Base-by-base conservation (phyloP, 2,329 filamentous ascomycete genomes). In the Monilinia fructicola region DNA sequence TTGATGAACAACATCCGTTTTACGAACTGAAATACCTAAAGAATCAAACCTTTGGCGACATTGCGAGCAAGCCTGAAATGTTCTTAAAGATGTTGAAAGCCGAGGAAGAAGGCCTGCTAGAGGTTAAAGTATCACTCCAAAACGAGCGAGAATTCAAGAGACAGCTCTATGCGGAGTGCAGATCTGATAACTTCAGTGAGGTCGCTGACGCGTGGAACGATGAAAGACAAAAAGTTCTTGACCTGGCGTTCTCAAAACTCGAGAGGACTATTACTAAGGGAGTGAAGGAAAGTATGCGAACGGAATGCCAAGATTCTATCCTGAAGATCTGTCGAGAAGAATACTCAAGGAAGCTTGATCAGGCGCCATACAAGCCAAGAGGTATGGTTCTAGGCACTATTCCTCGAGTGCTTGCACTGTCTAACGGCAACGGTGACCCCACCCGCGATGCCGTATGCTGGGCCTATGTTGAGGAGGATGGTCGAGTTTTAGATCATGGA, bases 11-110 rank as follows among this genome's bases (percentile, higher is more conserved):
- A 31, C 93, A 98, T 74, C 92, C 93, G 0, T 98, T 96, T 78
- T 98, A 98, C 76, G 95, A 98, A 78, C 92, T 99, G 81, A 97
- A 99, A 78, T 99, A 99, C 73, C 83, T 99, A 26, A 88, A 92
- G 70, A 93, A 95, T 73, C 93, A 97, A 78, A 91, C 91, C 10
- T 90, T 97, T 69, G 82, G 83, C 53, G 90, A 95, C 71, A 85
- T 98, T 67, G 90, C 92, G 3, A 87, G 88, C 63, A 88, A 91
- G 64, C 95, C 95, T 1, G 93, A 97, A 71, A 82, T 97, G 35
- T 99, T 95, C 77, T 81, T 99, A 66, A 94, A 96, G 79, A 99
- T 99, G 95, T 87, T 98, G 78, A 96, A 93, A 77, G 95, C 95
- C 1, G 95, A 99, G 77, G 90, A 95, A 74, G 95, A 99, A 77